Conservation (phyloP, 768 basidiomycete species). For the Tricholoma matsutake region DNA sequence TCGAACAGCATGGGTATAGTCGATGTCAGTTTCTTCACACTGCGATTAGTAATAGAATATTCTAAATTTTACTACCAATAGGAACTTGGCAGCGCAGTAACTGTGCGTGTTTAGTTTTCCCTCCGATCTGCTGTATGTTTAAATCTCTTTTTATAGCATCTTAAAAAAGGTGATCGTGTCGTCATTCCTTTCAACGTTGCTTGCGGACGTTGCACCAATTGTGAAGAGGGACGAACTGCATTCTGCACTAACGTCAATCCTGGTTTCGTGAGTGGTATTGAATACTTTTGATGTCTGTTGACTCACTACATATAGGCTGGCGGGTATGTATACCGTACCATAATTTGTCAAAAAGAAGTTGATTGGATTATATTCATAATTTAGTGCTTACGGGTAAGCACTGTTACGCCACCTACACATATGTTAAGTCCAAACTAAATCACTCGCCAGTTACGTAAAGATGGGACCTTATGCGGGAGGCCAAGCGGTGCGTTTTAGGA, state of each 20-base stretch:
- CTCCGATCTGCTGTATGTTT: background rate
- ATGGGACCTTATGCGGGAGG: slow-evolving; percentile 57
- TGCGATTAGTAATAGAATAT: background rate
- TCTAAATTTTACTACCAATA: slow-evolving; percentile 11
- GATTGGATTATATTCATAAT: background rate
- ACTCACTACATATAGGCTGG: slow-evolving; percentile 33
- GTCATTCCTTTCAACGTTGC: slow-evolving; percentile 62
- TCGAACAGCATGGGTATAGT: slow-evolving; percentile 46
- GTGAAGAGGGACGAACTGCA: slow-evolving; percentile 49
- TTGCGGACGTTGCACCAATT: slow-evolving; percentile 55
- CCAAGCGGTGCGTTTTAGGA: slow-evolving; percentile 37
- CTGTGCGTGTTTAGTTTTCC: slow-evolving; percentile 23
- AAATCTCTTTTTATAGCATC: slow-evolving; percentile 26
- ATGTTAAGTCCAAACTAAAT: background rate
- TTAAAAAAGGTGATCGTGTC: slow-evolving; percentile 57
- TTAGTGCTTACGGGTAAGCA: slow-evolving; percentile 45
- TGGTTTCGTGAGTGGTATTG: slow-evolving; percentile 41
- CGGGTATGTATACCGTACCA: slow-evolving; percentile 31
- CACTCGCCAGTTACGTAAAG: slow-evolving; percentile 41
- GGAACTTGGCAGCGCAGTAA: slow-evolving; percentile 45
- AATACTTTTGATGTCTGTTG: background rate
- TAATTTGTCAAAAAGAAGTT: background rate
- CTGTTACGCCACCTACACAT: background rate
- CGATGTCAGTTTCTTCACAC: slow-evolving; percentile 27
- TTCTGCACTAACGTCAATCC: slow-evolving; percentile 60